Evolutionary conservation across 805 yeast species (phyloP).

Genomic region (Zygosaccharomyces lentus): DNA sequence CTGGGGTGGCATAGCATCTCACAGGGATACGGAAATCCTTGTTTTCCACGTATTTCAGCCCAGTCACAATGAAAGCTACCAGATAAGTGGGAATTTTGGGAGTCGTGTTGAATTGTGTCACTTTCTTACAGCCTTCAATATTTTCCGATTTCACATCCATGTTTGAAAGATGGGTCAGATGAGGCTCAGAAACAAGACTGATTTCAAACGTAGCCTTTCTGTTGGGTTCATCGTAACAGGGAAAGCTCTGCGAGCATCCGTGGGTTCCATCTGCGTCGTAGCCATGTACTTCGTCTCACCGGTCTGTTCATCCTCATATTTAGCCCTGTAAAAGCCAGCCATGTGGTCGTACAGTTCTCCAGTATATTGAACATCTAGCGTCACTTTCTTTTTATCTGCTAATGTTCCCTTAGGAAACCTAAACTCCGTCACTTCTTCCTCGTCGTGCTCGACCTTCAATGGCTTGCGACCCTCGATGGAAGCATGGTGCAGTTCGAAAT

Average conservation of each 20-base stretch:
- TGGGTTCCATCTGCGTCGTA: slow-evolving; percentile 82
- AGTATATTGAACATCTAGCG: slow-evolving; percentile 48
- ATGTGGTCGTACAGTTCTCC: slow-evolving; percentile 70
- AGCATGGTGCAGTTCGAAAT: slow-evolving; percentile 56
- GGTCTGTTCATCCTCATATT: slow-evolving; percentile 51
- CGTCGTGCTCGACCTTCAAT: slow-evolving; percentile 43
- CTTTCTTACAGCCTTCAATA: slow-evolving; percentile 44
- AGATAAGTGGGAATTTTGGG: slow-evolving; percentile 83
- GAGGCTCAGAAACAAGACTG: slow-evolving; percentile 51
- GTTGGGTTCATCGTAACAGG: slow-evolving; percentile 81
- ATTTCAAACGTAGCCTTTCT: slow-evolving; percentile 65
- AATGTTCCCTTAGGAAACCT: slow-evolving; percentile 45
- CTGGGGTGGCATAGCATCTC: slow-evolving; percentile 77
- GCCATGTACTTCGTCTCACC: slow-evolving; percentile 69
- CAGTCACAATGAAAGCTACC: slow-evolving; percentile 80
- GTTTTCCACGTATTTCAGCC: slow-evolving; percentile 67
- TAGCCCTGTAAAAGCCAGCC: slow-evolving; percentile 78
- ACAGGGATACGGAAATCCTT: slow-evolving; percentile 67
- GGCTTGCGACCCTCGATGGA: slow-evolving; percentile 37
- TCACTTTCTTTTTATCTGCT: slow-evolving; percentile 38
- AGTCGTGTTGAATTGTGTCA: slow-evolving; percentile 64
- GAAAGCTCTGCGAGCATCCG: slow-evolving; percentile 86
- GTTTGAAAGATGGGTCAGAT: slow-evolving; percentile 60
- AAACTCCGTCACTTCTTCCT: slow-evolving; percentile 61
- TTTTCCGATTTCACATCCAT: slow-evolving; percentile 58